Evolutionary conservation across 164 flowering plant species (phyloP), one percentile per base, ranked within the genome.

Genomic region (Nymphaea colorata): DNA sequence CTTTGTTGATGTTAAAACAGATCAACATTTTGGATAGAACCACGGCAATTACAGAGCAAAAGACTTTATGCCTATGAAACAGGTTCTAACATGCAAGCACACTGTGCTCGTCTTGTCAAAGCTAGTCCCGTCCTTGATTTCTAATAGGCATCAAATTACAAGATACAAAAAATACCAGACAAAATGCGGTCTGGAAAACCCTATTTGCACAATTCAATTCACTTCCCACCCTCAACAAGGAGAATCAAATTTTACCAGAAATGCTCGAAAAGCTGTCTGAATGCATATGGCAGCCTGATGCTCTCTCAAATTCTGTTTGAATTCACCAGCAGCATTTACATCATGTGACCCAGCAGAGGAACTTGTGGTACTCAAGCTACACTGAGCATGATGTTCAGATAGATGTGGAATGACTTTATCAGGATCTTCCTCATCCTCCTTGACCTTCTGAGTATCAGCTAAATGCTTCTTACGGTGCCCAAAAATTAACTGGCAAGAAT

Each of bases 181-280:
- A 25, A 25, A 25, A 25, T 25, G 36, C 36, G 36, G 36, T 25
- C 1, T 25, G 36, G 36, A 25, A 25, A 25, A 25, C 36, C 36
- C 36, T 25, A 25, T 25, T 25, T 25, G 36, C 36, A 25, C 36
- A 25, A 25, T 25, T 25, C 36, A 25, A 25, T 25, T 25, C 0
- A 25, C 36, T 25, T 25, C 36, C 36, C 36, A 25, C 36, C 36
- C 36, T 25, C 36, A 25, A 25, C 36, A 25, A 51, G 8, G 57
- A 51, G 10, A 15, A 51, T 51, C 3, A 8, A 51, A 51, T 51
- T 64, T 51, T 81, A 93, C 98, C 98, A 93, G 78, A 79, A 93
- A 89, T 76, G 96, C 96, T 73, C 98, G 84, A 76, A 91, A 93
- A 45, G 91, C 90, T 62, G 97, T 86, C 73, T 93, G 98, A 73